These are phyloP conservation scores for Globisporangium nagaii DNA, from an alignment of 352 stramenopile genomes.

Conservation along the genomic window DNA sequence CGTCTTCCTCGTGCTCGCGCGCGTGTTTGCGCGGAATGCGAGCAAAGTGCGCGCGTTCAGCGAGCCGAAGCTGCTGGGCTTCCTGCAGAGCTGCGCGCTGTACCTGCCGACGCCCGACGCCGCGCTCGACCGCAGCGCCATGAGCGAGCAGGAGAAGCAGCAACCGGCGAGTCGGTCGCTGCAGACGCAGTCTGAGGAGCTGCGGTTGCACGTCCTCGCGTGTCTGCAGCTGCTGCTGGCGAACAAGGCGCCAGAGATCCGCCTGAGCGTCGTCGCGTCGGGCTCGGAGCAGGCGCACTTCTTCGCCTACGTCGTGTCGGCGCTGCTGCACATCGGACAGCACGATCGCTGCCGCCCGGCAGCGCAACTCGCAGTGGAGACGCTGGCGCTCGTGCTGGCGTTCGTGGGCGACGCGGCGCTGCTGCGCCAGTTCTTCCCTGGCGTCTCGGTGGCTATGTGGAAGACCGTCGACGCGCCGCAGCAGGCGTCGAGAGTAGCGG, in stretches of 20 bases:
- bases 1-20: slow-evolving; percentile 22
- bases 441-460: slow-evolving; percentile 57
- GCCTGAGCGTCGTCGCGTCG: slow-evolving; percentile 10
- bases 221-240: slow-evolving; percentile 35
- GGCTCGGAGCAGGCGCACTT: slow-evolving; percentile 47
- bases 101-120: slow-evolving; percentile 42
- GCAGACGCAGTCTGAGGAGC: slow-evolving; percentile 48
- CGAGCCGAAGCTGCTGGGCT: slow-evolving; percentile 25
- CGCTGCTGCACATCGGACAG: slow-evolving; percentile 55
- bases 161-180: background rate
- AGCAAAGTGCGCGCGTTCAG: slow-evolving; percentile 17
- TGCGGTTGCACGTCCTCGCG: slow-evolving; percentile 42
- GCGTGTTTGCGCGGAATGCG: slow-evolving; percentile 29
- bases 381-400: slow-evolving; percentile 28
- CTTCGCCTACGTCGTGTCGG: slow-evolving; percentile 59
- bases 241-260: background rate
- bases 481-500: slow-evolving; percentile 58
- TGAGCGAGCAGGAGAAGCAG: background rate
- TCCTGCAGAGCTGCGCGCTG: slow-evolving; percentile 47
- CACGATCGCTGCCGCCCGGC: slow-evolving; percentile 38
- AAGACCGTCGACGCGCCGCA: slow-evolving; percentile 58
- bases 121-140: slow-evolving; percentile 3
- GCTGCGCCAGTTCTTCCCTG: slow-evolving; percentile 68
- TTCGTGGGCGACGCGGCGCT: slow-evolving; percentile 31
- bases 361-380: slow-evolving; percentile 31